These are phyloP conservation scores for Saccharomyces pastorianus DNA, from an alignment of 1,139 yeast genomes.

Conservation along the genomic window DNA sequence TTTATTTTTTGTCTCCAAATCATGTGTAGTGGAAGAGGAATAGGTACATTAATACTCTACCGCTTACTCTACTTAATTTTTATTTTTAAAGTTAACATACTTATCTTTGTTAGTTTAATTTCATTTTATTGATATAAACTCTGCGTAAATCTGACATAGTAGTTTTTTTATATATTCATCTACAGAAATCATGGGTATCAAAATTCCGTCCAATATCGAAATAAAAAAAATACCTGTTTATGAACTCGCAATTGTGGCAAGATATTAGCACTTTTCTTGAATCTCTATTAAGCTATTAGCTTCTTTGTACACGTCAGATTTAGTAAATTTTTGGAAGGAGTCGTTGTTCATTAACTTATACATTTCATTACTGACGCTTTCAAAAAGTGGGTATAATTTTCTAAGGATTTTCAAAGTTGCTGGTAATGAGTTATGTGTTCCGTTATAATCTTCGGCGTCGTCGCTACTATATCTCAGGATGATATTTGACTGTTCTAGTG, in stretches of 20 bases:
- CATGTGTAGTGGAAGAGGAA: too few relatives aligned
- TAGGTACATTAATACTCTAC: too few relatives aligned
- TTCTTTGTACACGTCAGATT: slow-evolving; percentile 35
- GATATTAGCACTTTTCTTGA: not conserved
- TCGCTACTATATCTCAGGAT: not conserved
- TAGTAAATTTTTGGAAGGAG: slow-evolving; percentile 62
- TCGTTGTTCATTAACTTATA: slow-evolving; percentile 61
- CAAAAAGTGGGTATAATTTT: slow-evolving; percentile 36
- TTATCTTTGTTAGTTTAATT: not conserved
- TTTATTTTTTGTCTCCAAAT: too few relatives aligned
- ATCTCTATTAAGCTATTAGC: slow-evolving; percentile 8
- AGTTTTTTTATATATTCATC: not conserved
- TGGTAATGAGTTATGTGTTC: slow-evolving; percentile 21
- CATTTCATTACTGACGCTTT: slow-evolving; percentile 41
- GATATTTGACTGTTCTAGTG: not conserved
- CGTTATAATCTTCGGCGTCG: slow-evolving; percentile 15
- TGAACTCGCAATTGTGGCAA: not conserved
- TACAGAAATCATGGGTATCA: not conserved
- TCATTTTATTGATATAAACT: not conserved
- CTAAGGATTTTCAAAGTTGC: slow-evolving; percentile 34
- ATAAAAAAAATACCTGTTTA: not conserved
- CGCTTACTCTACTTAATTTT: too few relatives aligned
- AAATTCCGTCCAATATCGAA: not conserved
- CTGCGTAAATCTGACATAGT: not conserved
- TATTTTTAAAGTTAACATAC: not conserved